Percentiles rank a stretch among this genome's conserved stretches.
Evolutionary conservation across 169 alveolate genomes (phyloP).

Genomic region (Babesia ovata): DNA sequence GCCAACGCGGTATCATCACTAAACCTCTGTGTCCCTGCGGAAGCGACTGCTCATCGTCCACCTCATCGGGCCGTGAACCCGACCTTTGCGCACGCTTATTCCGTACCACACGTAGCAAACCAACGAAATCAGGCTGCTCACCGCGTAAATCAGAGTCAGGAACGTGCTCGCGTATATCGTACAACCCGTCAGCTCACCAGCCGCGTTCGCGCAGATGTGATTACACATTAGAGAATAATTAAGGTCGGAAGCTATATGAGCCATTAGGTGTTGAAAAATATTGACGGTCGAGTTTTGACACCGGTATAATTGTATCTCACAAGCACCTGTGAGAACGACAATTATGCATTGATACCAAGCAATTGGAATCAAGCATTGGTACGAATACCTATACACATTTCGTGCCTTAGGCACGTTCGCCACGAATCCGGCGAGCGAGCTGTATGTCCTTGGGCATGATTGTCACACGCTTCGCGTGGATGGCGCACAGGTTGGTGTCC

Average conservation of each 20-base stretch:
- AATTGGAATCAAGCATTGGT: too few species aligned
- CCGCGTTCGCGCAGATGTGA: slow-evolving; percentile 29
- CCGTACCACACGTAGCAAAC: slow-evolving; percentile 26
- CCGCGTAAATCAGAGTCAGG: slow-evolving; percentile 22
- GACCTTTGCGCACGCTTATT: slow-evolving; percentile 2
- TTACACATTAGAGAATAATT: too few species aligned
- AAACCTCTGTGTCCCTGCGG: background rate
- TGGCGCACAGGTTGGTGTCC: slow-evolving; percentile 99
- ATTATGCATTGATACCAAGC: too few species aligned
- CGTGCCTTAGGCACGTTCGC: slow-evolving; percentile 89
- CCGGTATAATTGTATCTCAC: too few species aligned
- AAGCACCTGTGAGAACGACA: too few species aligned
- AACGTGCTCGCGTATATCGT: background rate
- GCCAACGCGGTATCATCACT: slow-evolving; percentile 9
- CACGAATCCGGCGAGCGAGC: slow-evolving; percentile 98
- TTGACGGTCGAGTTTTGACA: too few species aligned
- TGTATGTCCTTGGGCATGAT: slow-evolving; percentile 99
- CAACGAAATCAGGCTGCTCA: slow-evolving; percentile 14
- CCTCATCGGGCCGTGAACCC: background rate
- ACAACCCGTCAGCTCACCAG: slow-evolving; percentile 32
- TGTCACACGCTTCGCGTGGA: slow-evolving; percentile 99
- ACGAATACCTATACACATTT: too few species aligned
- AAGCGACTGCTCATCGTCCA: slow-evolving; percentile 2
- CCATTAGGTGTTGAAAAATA: too few species aligned
- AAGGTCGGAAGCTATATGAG: too few species aligned